Base-by-base conservation (phyloP, 2,329 filamentous ascomycete species). In the Trichoderma cornu-damae region DNA sequence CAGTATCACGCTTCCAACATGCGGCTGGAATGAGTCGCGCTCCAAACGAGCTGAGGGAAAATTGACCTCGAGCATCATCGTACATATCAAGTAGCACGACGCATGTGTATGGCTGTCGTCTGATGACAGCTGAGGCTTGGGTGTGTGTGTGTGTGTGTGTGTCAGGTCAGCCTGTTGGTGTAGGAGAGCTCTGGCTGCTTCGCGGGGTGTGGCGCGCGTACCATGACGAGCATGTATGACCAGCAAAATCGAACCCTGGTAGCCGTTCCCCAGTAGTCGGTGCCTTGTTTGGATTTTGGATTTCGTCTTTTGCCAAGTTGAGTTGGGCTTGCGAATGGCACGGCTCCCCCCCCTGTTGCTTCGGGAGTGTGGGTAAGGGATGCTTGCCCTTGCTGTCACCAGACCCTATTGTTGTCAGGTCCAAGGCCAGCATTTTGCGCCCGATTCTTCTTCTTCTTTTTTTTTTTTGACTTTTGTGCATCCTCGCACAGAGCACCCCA, bases 251-350 rank as follows among this genome's bases (percentile, higher is more conserved):
- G 28, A 35, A n/a, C 46, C 37, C 30, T 30, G 20, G 56, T 16
- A 47, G 40, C 48, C 24, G 37, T 40, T 34, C 24, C 32, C 43
- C n/a, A 22, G 47, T 24, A 52, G 43, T 32, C 48, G 47, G 38
- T 16, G 34, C 32, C 43, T 35, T 37, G 26, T 20, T 37, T 16
- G 40, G 35, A 57, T 11, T 30, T 30, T 30, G 47, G 26, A 38
- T 18, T 34, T 16, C 20, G 30, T 38, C 44, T 42, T 63, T 69
- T 69, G 63, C 70, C 69, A 64, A 69, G 66, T 69, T 54, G 52
- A 70, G 70, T 61, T 63, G 65, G 60, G 60, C 67, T 72, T 72
- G 70, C 69, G 69, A 72, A 60, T 58, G n/a, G 51, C 51, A 54
- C 51, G 54, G 46, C 56, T 24, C 44, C 26, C 24, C 30, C 44